Conservation (phyloP, 441 rosid genomes). For the Populus hybrid region DNA sequence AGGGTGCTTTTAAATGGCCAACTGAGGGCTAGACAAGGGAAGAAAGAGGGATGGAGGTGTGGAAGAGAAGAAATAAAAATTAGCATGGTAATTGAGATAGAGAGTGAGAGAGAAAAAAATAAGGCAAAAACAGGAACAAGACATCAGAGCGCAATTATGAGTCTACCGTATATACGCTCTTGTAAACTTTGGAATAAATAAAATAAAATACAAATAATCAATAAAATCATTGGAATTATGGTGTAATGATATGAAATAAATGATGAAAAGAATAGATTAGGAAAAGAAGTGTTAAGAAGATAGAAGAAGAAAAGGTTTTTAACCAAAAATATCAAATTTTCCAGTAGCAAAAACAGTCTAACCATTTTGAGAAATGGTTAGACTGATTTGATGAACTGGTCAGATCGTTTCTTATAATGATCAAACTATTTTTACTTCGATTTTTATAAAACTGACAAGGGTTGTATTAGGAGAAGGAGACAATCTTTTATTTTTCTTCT, state of each 20-base stretch:
- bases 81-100: accelerated
- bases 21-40: not conserved
- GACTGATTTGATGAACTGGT: not conserved
- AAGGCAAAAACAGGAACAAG: too few species aligned
- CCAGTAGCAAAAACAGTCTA: not conserved
- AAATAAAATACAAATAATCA: too few species aligned
- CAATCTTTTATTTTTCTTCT: not conserved
- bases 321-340: too few species aligned
- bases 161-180: too few species aligned
- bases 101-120: accelerated
- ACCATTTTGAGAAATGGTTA: too few species aligned
- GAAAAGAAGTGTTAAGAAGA: not conserved
- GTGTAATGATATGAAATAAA: not conserved
- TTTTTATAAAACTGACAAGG: not conserved
- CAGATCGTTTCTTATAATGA: not conserved
- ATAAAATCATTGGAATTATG: not conserved
- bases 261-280: too few species aligned
- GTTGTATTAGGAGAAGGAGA: too few species aligned
- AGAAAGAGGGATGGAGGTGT: not conserved
- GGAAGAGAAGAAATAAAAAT: too few species aligned
- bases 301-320: too few species aligned
- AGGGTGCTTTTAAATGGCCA: not conserved
- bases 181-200: not conserved
- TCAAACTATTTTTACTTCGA: too few species aligned
- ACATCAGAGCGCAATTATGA: too few species aligned